A percentile compares a stretch with the other conserved stretches of the same genome.
Evolutionary conservation across 164 flowering plant species (phyloP).

Genomic region (Brasenia schreberi): DNA sequence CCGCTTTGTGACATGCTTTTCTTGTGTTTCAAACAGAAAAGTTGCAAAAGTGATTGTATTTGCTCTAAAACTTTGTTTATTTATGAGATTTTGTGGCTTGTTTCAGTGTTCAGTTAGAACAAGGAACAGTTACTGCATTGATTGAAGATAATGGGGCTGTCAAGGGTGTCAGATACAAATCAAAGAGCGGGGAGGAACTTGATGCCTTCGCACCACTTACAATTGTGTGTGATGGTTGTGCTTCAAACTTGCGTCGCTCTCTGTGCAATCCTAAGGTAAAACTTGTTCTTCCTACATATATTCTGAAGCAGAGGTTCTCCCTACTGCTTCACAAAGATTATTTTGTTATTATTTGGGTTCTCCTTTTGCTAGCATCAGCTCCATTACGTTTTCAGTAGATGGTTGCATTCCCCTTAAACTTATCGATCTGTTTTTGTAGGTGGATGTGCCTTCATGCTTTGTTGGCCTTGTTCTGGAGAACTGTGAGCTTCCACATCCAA

Average conservation of each 20-base stretch:
- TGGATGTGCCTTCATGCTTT: slow-evolving; percentile 84
- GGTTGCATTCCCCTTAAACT: background rate
- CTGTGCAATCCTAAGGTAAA: slow-evolving; percentile 74
- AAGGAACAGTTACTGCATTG: slow-evolving; percentile 69
- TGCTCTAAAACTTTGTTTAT: background rate
- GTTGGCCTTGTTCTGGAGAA: slow-evolving; percentile 74
- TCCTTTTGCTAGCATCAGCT: background rate
- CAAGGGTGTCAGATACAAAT: slow-evolving; percentile 67
- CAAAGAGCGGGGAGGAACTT: slow-evolving; percentile 47
- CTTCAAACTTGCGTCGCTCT: slow-evolving; percentile 81
- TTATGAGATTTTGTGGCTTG: background rate
- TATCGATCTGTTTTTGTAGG: slow-evolving; percentile 26
- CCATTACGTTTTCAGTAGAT: background rate
- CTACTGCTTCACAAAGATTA: no score
- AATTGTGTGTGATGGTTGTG: slow-evolving; percentile 90
- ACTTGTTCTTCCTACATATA: background rate
- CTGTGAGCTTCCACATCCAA: slow-evolving; percentile 72
- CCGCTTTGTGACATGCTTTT: background rate
- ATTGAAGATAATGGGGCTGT: slow-evolving; percentile 72
- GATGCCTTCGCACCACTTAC: slow-evolving; percentile 74
- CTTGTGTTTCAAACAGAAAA: background rate
- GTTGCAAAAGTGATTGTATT: no score
- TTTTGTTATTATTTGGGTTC: background rate
- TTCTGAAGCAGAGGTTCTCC: background rate
- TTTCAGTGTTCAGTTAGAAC: slow-evolving; percentile 56